A percentile compares a stretch with the other conserved stretches of the same genome.
Evolutionary conservation across 306 rosid genomes (phyloP).

Genomic region (Prunus salicina): DNA sequence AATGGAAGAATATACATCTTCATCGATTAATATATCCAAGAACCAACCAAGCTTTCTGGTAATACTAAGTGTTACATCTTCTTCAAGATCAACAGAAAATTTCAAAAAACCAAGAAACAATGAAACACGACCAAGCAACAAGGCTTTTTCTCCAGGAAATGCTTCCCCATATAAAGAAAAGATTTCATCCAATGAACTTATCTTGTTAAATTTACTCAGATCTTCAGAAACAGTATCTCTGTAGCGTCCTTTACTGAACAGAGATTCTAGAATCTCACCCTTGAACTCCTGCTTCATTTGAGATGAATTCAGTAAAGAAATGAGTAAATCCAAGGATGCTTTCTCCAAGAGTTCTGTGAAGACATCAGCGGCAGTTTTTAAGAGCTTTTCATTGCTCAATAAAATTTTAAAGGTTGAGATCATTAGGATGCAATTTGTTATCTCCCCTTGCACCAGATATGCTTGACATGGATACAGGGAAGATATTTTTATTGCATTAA

Average conservation of each 20-base stretch:
- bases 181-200: slow-evolving; percentile 31
- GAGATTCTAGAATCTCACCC: slow-evolving; percentile 56
- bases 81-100: slow-evolving; percentile 51
- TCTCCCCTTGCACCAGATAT: slow-evolving; percentile 53
- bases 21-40: slow-evolving; percentile 60
- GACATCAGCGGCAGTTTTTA: slow-evolving; percentile 54
- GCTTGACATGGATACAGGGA: slow-evolving; percentile 73
- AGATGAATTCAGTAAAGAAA: slow-evolving; percentile 58
- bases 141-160: slow-evolving; percentile 36
- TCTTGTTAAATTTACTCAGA: slow-evolving; percentile 29
- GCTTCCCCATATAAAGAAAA: slow-evolving; percentile 48
- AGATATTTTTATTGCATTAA: slow-evolving; percentile 74
- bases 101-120: slow-evolving; percentile 57
- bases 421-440: slow-evolving; percentile 51
- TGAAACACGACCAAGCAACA: slow-evolving; percentile 50
- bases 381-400: slow-evolving; percentile 45
- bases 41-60: slow-evolving; percentile 61
- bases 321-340: slow-evolving; percentile 57
- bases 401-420: slow-evolving; percentile 61
- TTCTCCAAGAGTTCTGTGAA: slow-evolving; percentile 71
- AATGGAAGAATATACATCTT: slow-evolving; percentile 62
- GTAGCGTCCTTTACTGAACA: slow-evolving; percentile 46
- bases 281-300: slow-evolving; percentile 53
- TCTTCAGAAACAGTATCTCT: slow-evolving; percentile 31
- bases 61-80: slow-evolving; percentile 49